A percentile compares a stretch with the other conserved stretches of the same genome.
phyloP scores from a whole-genome alignment of 2,329 filamentous ascomycete genomes.

The Neofusicoccum laricinum region DNA sequence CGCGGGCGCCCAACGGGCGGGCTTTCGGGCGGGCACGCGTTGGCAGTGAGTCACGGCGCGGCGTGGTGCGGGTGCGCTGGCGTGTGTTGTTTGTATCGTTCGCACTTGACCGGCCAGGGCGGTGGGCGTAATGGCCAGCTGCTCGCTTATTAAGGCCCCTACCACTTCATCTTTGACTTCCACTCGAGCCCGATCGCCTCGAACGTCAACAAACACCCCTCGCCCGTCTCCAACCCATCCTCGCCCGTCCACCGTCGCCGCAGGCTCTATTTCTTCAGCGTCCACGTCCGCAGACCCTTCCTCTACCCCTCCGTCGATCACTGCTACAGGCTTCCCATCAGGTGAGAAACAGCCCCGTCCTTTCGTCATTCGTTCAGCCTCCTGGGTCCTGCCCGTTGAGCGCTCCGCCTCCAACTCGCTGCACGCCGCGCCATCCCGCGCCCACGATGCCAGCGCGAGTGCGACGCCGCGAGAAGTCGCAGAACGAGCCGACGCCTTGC shows the following conservation, averaged over 20 bases:
- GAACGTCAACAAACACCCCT: slow-evolving; percentile 18
- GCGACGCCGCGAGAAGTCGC: slow-evolving; percentile 3
- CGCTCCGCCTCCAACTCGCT: slow-evolving; percentile 7
- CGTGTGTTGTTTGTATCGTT: slow-evolving; percentile 11
- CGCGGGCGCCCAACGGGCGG: background rate
- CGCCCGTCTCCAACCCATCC: slow-evolving; percentile 10
- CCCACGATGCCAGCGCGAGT: background rate
- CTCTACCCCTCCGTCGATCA: slow-evolving; percentile 4
- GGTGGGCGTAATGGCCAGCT: slow-evolving; percentile 15
- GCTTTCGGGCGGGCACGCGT: background rate
- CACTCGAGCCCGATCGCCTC: slow-evolving; percentile 15
- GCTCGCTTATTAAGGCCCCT: slow-evolving; percentile 15
- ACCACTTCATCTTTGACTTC: slow-evolving; percentile 15
- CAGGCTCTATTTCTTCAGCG: slow-evolving; percentile 16
- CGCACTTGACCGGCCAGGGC: slow-evolving; percentile 6
- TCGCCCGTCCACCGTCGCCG: slow-evolving; percentile 11
- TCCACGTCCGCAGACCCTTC: background rate
- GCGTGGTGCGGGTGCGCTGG: slow-evolving; percentile 10
- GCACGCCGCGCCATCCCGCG: background rate
- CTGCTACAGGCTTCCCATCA: slow-evolving; percentile 13
- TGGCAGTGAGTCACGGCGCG: slow-evolving; percentile 8
- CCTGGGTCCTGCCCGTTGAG: slow-evolving; percentile 8
- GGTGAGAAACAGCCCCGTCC: slow-evolving; percentile 15
- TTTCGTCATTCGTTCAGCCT: slow-evolving; percentile 16
- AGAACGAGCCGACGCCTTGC: slow-evolving; percentile 3